phyloP scores from a whole-genome alignment of 1,139 yeast genomes.

The Yamadazyma epiphylla region DNA sequence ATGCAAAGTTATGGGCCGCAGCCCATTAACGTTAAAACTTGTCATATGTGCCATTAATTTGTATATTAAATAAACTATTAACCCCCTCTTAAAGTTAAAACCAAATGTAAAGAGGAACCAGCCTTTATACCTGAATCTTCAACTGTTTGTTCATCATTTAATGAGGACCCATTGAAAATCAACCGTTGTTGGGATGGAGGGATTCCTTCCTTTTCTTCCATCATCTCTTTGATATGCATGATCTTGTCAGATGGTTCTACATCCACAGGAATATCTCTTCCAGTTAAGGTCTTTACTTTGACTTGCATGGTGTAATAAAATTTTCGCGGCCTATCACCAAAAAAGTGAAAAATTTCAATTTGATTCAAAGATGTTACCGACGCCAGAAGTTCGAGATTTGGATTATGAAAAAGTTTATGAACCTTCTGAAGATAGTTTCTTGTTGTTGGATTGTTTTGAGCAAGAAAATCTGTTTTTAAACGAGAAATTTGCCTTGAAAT shows the following conservation, averaged over 20 bases:
- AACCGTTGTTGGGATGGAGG: slow-evolving; percentile 95
- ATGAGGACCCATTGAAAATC: slow-evolving; percentile 87
- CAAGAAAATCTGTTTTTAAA: slow-evolving; percentile 37
- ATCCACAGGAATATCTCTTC: slow-evolving; percentile 81
- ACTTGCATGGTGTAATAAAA: slow-evolving; percentile 48
- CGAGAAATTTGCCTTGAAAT: slow-evolving; percentile 18
- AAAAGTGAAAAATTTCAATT: no score
- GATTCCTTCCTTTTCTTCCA: slow-evolving; percentile 96
- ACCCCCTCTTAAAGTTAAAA: slow-evolving; percentile 89
- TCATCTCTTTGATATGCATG: slow-evolving; percentile 80
- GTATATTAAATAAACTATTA: slow-evolving; percentile 5
- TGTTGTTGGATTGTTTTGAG: slow-evolving; percentile 77
- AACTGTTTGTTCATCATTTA: slow-evolving; percentile 75
- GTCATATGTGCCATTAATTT: no score
- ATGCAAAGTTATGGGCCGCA: slow-evolving; percentile 61
- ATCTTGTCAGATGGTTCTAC: slow-evolving; percentile 75
- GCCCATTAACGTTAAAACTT: no score
- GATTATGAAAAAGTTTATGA: slow-evolving; percentile 65
- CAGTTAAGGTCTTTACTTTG: slow-evolving; percentile 72
- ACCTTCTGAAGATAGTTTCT: slow-evolving; percentile 89
- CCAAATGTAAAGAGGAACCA: slow-evolving; percentile 85
- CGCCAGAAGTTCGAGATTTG: slow-evolving; percentile 31
- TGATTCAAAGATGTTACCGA: slow-evolving; percentile 30
- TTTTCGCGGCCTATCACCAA: no score
- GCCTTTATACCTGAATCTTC: slow-evolving; percentile 62